Conservation (phyloP, 345 rosid genomes). For the Boechera retrofracta region DNA sequence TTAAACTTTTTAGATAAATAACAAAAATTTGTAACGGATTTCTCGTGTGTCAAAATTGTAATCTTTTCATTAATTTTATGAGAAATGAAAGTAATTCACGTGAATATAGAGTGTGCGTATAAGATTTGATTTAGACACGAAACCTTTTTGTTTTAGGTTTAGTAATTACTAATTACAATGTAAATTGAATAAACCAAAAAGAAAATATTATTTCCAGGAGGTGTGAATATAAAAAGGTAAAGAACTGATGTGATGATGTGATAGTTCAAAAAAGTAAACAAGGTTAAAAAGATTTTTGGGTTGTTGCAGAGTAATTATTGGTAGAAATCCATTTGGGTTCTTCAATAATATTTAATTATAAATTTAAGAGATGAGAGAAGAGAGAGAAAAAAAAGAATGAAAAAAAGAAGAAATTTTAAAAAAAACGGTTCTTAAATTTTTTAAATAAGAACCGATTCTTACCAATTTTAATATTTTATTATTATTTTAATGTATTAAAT, state of each 20-base stretch:
- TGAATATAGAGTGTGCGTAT: not conserved
- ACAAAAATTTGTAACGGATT: not conserved
- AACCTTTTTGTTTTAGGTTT: not conserved
- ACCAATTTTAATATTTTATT: too few relatives aligned
- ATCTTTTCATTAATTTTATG: not conserved
- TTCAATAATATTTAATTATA: too few relatives aligned
- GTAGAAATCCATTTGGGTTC: too few relatives aligned
- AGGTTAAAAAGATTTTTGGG: constrained; percentile 14
- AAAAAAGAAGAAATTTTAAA: too few relatives aligned
- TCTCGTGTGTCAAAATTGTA: not conserved
- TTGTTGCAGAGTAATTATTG: constrained; percentile 27
- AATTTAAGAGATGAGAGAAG: too few relatives aligned
- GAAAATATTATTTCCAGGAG: not conserved
- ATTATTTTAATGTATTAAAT: too few relatives aligned
- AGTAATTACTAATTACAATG: not conserved
- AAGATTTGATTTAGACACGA: too few relatives aligned
- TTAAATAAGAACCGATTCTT: too few relatives aligned
- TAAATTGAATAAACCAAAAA: not conserved
- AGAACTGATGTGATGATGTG: constrained; percentile 19
- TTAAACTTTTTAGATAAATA: not conserved
- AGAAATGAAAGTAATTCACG: not conserved
- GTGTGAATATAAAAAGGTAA: constrained; percentile 10
- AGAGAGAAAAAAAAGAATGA: too few relatives aligned
- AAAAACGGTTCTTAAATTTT: too few relatives aligned
- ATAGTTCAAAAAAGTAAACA: constrained; percentile 11